A percentile compares a stretch with the other conserved stretches of the same genome.
These are phyloP conservation scores for Ramicandelaber brevisporus DNA, from an alignment of 192 early-diverging fungal genomes.

Conservation along the genomic window DNA sequence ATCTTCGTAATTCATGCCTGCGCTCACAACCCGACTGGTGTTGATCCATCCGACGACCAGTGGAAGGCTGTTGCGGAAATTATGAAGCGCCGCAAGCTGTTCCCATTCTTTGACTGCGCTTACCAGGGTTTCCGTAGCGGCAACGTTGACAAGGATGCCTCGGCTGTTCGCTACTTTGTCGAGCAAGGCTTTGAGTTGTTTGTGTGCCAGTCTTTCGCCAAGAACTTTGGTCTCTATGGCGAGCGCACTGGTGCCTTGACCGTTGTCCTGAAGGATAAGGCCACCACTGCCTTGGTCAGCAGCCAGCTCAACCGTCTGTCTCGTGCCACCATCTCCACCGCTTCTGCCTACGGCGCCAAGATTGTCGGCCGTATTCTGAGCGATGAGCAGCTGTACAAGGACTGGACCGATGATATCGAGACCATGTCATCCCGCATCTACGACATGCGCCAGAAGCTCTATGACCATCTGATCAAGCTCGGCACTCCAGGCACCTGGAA, in stretches of 20 bases:
- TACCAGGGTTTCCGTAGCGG: constrained; percentile 98
- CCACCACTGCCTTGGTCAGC: constrained; percentile 25
- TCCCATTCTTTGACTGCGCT: constrained; percentile 95
- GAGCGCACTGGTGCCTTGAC: constrained; percentile 76
- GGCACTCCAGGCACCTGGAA: constrained; percentile 86
- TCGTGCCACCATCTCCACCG: constrained; percentile 72
- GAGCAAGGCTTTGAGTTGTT: constrained; percentile 75
- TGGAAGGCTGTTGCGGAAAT: constrained; percentile 80
- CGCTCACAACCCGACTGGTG: constrained; percentile 97
- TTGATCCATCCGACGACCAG: constrained; percentile 83
- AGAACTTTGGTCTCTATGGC: constrained; percentile 96
- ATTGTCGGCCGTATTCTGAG: constrained; percentile 67
- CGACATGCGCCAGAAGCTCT: constrained; percentile 53
- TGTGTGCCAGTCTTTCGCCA: constrained; percentile 80
- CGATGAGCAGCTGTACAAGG: constrained; percentile 41
- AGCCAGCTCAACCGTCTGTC: constrained; percentile 68
- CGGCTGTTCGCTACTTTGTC: constrained; percentile 82
- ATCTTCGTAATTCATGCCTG: constrained; percentile 87
- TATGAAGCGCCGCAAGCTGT: constrained; percentile 50
- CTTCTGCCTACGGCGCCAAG: constrained; percentile 70
- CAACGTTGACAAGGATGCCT: constrained; percentile 71
- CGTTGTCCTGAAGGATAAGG: constrained; percentile 28
- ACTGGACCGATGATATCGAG: constrained; percentile 57
- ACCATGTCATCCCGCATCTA: constrained; percentile 82
- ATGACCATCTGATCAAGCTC: constrained; percentile 31